phyloP scores from a whole-genome alignment of 2,329 filamentous ascomycete genomes.

The Pseudogymnoascus sp. region DNA sequence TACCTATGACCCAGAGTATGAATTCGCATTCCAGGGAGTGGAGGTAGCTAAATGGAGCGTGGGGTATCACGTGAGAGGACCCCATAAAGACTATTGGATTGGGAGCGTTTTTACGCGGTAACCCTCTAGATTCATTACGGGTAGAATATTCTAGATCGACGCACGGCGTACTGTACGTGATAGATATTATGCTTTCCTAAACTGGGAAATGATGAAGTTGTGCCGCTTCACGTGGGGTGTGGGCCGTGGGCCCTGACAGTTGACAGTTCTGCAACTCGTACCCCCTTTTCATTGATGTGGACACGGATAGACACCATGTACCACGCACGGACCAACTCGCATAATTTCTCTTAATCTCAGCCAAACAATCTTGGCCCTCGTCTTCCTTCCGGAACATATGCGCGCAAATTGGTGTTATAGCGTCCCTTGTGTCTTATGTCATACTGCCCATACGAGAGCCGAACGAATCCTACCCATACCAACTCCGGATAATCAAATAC shows the following conservation, averaged over 20 bases:
- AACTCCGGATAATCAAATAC: background rate
- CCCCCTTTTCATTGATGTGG: background rate
- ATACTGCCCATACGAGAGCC: background rate
- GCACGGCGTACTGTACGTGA: background rate
- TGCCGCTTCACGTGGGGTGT: background rate
- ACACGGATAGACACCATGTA: background rate
- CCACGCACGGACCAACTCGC: background rate
- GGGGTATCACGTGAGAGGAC: conserved; percentile 58
- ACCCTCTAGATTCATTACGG: background rate
- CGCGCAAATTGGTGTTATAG: conserved; percentile 5
- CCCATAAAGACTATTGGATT: conserved; percentile 65
- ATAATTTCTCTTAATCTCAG: conserved; percentile 5
- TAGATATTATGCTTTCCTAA: background rate
- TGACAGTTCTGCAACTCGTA: conserved; percentile 2
- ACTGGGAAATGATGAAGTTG: background rate
- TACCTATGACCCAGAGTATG: conserved; percentile 61
- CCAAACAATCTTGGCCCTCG: conserved; percentile 2
- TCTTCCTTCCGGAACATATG: background rate
- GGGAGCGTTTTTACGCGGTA: conserved; percentile 41
- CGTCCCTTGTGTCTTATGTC: conserved; percentile 8
- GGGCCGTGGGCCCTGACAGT: background rate
- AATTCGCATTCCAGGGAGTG: conserved; percentile 53
- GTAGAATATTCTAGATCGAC: background rate
- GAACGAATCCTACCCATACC: background rate
- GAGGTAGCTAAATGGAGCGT: conserved; percentile 50